Conservation (phyloP, 1,284 basidiomycete genomes). For the Trametes sp. region DNA sequence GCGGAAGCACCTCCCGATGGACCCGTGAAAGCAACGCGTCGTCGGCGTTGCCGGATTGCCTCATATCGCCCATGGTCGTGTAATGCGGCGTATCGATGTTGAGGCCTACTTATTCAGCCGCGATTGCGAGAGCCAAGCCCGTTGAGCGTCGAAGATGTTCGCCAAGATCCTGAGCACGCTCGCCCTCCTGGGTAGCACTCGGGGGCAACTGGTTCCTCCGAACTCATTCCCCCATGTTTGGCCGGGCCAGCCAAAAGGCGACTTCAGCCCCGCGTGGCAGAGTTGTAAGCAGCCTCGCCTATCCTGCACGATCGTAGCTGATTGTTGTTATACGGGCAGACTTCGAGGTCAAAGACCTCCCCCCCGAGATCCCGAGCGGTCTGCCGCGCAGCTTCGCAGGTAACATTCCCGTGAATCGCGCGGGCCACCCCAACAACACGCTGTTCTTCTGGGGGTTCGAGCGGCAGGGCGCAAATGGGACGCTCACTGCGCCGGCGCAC, state of each 20-base stretch:
- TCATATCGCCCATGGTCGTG: constrained; percentile 8
- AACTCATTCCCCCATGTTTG: constrained; percentile 34
- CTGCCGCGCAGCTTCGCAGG: constrained; percentile 67
- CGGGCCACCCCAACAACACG: constrained; percentile 70
- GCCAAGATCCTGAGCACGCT: neutral
- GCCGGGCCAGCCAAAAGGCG: constrained; percentile 32
- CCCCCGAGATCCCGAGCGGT: constrained; percentile 60
- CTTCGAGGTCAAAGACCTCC: constrained; percentile 36
- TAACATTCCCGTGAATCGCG: constrained; percentile 68
- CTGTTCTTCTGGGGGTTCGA: constrained; percentile 79
- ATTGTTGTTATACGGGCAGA: constrained; percentile 29
- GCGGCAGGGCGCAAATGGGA: constrained; percentile 49
- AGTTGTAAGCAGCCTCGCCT: too few relatives aligned
- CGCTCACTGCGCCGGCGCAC: constrained; percentile 52
- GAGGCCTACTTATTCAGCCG: neutral
- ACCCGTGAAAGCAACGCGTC: neutral
- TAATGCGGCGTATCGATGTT: constrained; percentile 1
- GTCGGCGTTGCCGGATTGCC: constrained; percentile 6
- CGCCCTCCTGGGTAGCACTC: neutral
- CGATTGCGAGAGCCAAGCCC: neutral
- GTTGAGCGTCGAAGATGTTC: neutral
- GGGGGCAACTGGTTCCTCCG: constrained; percentile 15
- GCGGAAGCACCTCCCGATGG: neutral
- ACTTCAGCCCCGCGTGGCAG: constrained; percentile 41
- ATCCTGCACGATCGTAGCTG: neutral